Evolutionary conservation across 2,329 filamentous ascomycete genomes (phyloP).

Genomic region (Corinectria fuckeliana): DNA sequence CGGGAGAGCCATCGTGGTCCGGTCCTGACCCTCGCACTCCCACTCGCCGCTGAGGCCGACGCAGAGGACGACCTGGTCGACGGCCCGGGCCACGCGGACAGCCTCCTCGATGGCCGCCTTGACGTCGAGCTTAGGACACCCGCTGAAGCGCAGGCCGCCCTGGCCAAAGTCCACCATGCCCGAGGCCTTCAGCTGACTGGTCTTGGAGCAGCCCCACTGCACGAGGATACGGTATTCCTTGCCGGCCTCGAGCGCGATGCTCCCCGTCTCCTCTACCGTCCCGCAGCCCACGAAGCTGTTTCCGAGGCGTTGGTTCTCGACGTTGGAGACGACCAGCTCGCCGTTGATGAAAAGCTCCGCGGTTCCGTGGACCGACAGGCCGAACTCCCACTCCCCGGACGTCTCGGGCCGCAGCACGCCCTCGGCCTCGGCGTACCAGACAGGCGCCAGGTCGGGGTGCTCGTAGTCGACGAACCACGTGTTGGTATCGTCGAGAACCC

Average conservation of each 20-base stretch:
- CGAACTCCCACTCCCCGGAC: constrained; percentile 40
- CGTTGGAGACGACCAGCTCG: constrained; percentile 40
- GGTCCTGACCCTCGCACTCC: constrained; percentile 26
- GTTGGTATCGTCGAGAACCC: constrained; percentile 30
- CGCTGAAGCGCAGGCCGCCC: constrained; percentile 23
- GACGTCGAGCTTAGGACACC: constrained; percentile 21
- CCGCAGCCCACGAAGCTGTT: constrained; percentile 46
- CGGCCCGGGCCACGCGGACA: constrained; percentile 14
- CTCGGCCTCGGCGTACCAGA: constrained; percentile 36
- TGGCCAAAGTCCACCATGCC: constrained; percentile 24
- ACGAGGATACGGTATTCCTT: constrained; percentile 20
- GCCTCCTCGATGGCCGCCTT: constrained; percentile 14
- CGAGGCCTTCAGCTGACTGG: constrained; percentile 11
- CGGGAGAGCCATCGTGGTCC: constrained; percentile 24
- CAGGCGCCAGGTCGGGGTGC: constrained; percentile 26
- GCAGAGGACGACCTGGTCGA: constrained; percentile 26
- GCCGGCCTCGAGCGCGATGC: constrained; percentile 17
- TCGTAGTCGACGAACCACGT: constrained; percentile 39
- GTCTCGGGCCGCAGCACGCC: constrained; percentile 30
- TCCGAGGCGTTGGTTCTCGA: constrained; percentile 37
- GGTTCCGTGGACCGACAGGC: constrained; percentile 42
- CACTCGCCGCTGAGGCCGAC: constrained; percentile 24
- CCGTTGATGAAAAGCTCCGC: constrained; percentile 44
- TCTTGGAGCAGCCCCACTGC: constrained; percentile 21
- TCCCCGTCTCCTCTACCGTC: constrained; percentile 41